These are phyloP conservation scores for Corymbia calophylla DNA, from an alignment of 441 rosid species.

Conservation along the genomic window DNA sequence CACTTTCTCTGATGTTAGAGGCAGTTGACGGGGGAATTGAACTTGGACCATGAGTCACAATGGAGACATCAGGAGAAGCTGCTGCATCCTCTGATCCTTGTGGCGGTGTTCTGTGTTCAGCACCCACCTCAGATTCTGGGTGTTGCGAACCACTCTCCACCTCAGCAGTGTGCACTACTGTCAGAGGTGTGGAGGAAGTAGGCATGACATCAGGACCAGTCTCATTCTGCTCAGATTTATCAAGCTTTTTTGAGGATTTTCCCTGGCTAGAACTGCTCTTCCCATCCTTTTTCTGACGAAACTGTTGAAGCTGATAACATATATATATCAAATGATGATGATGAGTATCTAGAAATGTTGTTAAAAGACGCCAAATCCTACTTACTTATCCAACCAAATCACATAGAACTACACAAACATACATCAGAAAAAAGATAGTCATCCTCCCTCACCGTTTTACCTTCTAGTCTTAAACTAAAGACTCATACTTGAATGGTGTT, in stretches of 20 bases:
- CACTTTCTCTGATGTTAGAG: background rate
- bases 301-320: conserved; percentile 89
- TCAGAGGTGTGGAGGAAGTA: conserved; percentile 7
- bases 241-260: conserved; percentile 62
- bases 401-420: background rate
- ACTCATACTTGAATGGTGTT: background rate
- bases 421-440: background rate
- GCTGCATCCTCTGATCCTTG: conserved; percentile 20
- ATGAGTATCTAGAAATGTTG: background rate
- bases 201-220: conserved; percentile 35
- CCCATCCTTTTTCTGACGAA: conserved; percentile 87
- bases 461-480: background rate
- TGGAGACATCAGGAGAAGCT: conserved; percentile 19
- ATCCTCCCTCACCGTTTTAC: background rate
- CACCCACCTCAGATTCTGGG: conserved; percentile 19
- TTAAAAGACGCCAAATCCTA: background rate
- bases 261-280: conserved; percentile 78
- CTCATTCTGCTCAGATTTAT: conserved; percentile 55
- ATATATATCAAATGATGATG: background rate
- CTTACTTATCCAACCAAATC: background rate
- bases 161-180: background rate
- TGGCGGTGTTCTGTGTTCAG: conserved; percentile 20
- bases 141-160: conserved; percentile 23
- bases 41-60: conserved; percentile 26
- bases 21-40: conserved; percentile 10